These are phyloP conservation scores for Arachis monticola DNA, from an alignment of 331 rosid species.

Conservation along the genomic window DNA sequence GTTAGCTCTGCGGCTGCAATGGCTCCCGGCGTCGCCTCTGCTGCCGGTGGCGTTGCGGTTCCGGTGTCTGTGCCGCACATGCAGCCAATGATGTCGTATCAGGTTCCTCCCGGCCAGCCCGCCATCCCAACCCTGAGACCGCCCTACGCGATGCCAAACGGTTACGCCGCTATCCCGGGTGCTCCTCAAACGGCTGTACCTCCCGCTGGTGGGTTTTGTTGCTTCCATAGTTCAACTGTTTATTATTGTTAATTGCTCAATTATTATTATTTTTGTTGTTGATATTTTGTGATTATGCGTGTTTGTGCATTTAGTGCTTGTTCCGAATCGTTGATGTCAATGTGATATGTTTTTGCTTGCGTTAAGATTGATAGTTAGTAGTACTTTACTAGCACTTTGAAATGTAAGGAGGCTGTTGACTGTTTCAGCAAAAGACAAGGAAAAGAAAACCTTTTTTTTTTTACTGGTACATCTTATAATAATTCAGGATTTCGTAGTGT, in stretches of 20 bases:
- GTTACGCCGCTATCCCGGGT: constrained; percentile 55
- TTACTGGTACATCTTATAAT: neutral
- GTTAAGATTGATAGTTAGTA: neutral
- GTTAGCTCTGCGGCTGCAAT: constrained; percentile 47
- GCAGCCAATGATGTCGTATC: constrained; percentile 75
- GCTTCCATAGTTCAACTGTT: constrained; percentile 21
- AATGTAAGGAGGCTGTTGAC: neutral
- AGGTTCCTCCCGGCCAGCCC: constrained; percentile 62
- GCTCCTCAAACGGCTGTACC: constrained; percentile 69
- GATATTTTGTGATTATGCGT: neutral
- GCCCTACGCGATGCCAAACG: constrained; percentile 73
- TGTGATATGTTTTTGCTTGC: neutral
- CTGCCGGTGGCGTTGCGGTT: constrained; percentile 33
- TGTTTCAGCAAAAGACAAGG: neutral
- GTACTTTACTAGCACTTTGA: neutral
- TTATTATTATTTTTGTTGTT: constrained; percentile 13
- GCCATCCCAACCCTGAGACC: constrained; percentile 60
- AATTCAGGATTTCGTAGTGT: constrained; percentile 29
- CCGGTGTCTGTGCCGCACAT: constrained; percentile 44
- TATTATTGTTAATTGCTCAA: neutral
- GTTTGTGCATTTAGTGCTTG: neutral
- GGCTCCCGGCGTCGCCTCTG: constrained; percentile 46
- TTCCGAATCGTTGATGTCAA: neutral
- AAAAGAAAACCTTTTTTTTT: neutral
- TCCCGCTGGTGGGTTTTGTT: constrained; percentile 78